These are phyloP conservation scores for Salix dunnii DNA, from an alignment of 345 rosid genomes.

Conservation along the genomic window DNA sequence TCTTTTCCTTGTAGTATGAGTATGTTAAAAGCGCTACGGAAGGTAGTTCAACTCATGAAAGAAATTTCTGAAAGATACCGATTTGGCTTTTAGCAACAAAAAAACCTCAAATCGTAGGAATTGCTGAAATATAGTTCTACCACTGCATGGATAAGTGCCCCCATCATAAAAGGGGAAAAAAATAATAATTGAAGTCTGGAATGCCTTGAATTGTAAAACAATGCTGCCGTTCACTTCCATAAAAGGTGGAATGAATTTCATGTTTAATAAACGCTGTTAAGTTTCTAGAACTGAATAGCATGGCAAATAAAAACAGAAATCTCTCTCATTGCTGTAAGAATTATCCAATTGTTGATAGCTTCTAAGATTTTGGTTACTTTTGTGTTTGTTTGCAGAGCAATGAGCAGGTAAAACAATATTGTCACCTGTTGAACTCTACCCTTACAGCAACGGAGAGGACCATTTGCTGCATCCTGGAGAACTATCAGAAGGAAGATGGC, in stretches of 20 bases:
- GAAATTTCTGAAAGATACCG: background rate
- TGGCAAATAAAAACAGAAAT: background rate
- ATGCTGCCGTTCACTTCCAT: background rate
- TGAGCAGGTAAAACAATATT: constrained; percentile 75
- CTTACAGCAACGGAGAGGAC: constrained; percentile 97
- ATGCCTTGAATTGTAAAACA: background rate
- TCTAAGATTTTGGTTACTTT: background rate
- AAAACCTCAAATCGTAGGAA: background rate
- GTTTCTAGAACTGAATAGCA: background rate
- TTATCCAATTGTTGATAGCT: background rate
- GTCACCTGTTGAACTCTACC: constrained; percentile 84
- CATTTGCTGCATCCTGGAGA: constrained; percentile 87
- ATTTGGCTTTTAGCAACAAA: background rate
- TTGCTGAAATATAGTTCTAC: background rate
- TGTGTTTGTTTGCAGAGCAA: constrained; percentile 48
- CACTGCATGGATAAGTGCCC: background rate
- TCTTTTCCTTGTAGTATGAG: background rate
- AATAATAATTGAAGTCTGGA: no score
- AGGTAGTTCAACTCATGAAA: background rate
- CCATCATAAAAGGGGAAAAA: background rate
- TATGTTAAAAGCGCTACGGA: background rate
- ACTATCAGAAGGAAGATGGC: constrained; percentile 77
- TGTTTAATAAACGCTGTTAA: background rate
- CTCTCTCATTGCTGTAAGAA: background rate
- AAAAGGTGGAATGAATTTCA: background rate